These are phyloP conservation scores for Volutella citrinella DNA, from an alignment of 2,329 filamentous ascomycete species.

Conservation along the genomic window DNA sequence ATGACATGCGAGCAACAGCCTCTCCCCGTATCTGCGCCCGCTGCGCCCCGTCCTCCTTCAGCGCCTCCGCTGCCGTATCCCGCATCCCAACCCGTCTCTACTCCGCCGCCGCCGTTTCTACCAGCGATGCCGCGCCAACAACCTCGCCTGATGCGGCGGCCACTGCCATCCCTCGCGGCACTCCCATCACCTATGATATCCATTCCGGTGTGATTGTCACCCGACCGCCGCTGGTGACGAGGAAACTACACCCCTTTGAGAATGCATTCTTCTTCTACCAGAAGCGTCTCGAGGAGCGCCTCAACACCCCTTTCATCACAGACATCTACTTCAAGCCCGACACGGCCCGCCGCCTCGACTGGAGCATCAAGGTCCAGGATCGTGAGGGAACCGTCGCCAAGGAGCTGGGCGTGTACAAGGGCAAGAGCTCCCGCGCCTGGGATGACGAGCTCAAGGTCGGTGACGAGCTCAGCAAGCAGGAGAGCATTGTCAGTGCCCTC, in stretches of 20 bases:
- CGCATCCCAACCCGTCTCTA: conserved; percentile 32
- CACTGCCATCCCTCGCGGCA: conserved; percentile 12
- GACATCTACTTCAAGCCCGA: conserved; percentile 95
- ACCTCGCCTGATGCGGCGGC: conserved; percentile 15
- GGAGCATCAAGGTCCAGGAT: conserved; percentile 80
- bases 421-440: conserved; percentile 70
- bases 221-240: conserved; percentile 82
- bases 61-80: conserved; percentile 19
- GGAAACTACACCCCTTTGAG: conserved; percentile 82
- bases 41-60: conserved; percentile 33
- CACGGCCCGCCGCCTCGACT: conserved; percentile 81
- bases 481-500: conserved; percentile 64
- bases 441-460: conserved; percentile 86
- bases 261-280: conserved; percentile 96
- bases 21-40: conserved; percentile 34
- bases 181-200: conserved; percentile 43
- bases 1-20: conserved; percentile 14
- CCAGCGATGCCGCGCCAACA: conserved; percentile 14
- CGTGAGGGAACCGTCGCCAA: conserved; percentile 71
- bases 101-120: conserved; percentile 24
- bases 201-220: conserved; percentile 76
- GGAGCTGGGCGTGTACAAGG: conserved; percentile 83
- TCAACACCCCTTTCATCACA: conserved; percentile 80
- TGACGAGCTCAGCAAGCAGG: conserved; percentile 62
- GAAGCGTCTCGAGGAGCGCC: conserved; percentile 90